Evolutionary conservation across 2,329 filamentous ascomycete species (phyloP), one percentile per base, ranked within the genome.

Genomic region (Aspergillus felis): DNA sequence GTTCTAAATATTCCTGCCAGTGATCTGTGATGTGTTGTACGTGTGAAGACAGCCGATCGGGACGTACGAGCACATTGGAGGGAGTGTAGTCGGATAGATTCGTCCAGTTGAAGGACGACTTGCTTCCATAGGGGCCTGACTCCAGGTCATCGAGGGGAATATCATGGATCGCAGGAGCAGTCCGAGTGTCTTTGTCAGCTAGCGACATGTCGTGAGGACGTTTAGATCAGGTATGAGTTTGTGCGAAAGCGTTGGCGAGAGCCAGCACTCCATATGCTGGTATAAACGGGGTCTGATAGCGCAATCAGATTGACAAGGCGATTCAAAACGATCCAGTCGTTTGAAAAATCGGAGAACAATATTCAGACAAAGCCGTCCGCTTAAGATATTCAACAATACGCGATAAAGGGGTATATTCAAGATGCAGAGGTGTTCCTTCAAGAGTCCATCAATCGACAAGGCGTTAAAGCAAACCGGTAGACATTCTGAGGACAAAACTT

Each of bases 91-190:
- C 61, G 17, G 64, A 65, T 46, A 68, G 62, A 17, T 57, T 62
- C 20, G 66, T 63, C 66, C 66, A 69, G 53, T 61, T 57, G 12
- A 48, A 51, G 29, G 24, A 35, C 0, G 60, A 6, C 42, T 51
- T 55, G 7, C 44, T 28, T 46, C 51, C 55, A 48, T 55, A 35
- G 25, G 60, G 47, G 12, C 64, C 64, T 3, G 61, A 64, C 58
- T 73, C 71, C 9, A 73, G 61, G 53, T 71, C 69, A 49, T 63
- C 59, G 17, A 71, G 55, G 8, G 71, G 69, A 17, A 72, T 63
- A 47, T 68, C 63, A 38, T 64, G 58, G 20, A 66, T 64, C 44
- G 66, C 64, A 5, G 64, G 64, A n/a, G 68, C 61, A 50, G 59
- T 59, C 12, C 58, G 60, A 44, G 47, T 32, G 12, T 59, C 59